Evolutionary conservation across 2,329 filamentous ascomycete genomes (phyloP).

Genomic region (Penicillium sclerotiorum): DNA sequence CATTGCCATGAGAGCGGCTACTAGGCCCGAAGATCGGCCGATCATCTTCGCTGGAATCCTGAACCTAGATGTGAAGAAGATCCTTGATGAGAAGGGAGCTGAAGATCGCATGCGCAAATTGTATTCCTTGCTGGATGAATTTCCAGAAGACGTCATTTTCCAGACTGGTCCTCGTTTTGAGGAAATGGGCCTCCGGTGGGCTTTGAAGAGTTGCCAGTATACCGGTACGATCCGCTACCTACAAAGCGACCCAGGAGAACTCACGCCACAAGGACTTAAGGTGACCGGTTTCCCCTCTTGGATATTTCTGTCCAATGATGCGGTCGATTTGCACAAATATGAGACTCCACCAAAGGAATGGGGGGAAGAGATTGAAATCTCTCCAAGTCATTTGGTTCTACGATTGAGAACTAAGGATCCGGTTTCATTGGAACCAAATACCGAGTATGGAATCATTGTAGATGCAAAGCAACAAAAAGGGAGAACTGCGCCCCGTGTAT

Average conservation of each 20-base stretch:
- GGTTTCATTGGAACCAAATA: background rate
- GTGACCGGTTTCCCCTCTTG: background rate
- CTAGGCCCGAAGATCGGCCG: constrained; percentile 10
- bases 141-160: constrained; percentile 7
- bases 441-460: background rate
- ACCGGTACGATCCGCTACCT: background rate
- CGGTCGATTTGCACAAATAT: background rate
- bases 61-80: constrained; percentile 2
- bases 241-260: background rate
- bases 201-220: constrained; percentile 14
- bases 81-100: background rate
- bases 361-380: background rate
- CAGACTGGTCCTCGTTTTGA: constrained; percentile 12
- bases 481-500: background rate
- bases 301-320: background rate
- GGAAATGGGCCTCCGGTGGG: constrained; percentile 15
- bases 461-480: background rate
- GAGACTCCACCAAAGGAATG: background rate
- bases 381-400: background rate
- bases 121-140: background rate
- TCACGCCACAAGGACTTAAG: background rate
- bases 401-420: background rate
- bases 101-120: background rate
- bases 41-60: constrained; percentile 13
- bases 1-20: constrained; percentile 13